Evolutionary conservation across 768 basidiomycete genomes (phyloP).

Genomic region (Tylopilus balloui): DNA sequence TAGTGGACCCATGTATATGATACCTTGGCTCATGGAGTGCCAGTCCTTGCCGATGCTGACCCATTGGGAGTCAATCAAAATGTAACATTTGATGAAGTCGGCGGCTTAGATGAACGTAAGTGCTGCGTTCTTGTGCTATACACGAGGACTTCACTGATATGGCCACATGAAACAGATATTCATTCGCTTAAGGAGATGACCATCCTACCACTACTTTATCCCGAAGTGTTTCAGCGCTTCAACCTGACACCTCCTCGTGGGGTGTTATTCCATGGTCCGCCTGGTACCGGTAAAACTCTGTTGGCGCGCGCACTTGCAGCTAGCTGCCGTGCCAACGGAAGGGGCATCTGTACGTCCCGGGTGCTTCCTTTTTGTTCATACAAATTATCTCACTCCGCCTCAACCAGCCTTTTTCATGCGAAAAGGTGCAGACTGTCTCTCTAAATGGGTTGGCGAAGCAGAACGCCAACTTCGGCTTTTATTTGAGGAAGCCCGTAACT

Average conservation of each 20-base stretch:
- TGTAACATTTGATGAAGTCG: conserved; percentile 95
- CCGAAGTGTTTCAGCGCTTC: conserved; percentile 94
- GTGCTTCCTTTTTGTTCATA: neutral
- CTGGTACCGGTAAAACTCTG: conserved; percentile 97
- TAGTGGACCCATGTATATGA: conserved; percentile 23
- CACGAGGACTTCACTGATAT: conserved; percentile 1
- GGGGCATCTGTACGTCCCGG: conserved; percentile 72
- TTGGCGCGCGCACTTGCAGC: conserved; percentile 92
- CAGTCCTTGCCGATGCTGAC: conserved; percentile 91
- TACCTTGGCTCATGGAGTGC: conserved; percentile 9
- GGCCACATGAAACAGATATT: conserved; percentile 61
- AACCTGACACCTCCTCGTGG: conserved; percentile 93
- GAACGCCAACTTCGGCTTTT: conserved; percentile 91
- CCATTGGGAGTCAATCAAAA: conserved; percentile 91
- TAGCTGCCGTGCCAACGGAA: conserved; percentile 81
- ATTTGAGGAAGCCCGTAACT: conserved; percentile 91
- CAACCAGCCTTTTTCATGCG: conserved; percentile 95
- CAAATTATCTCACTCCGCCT: neutral
- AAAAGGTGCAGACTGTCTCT: conserved; percentile 95
- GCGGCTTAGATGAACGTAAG: conserved; percentile 89
- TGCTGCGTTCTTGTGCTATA: conserved; percentile 18
- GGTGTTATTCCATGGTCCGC: conserved; percentile 96
- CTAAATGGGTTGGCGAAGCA: conserved; percentile 99
- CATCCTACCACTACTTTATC: conserved; percentile 87
- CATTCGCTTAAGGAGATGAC: conserved; percentile 99